Evolutionary conservation across 805 yeast species (phyloP).

Genomic region (Torulaspora franciscae): DNA sequence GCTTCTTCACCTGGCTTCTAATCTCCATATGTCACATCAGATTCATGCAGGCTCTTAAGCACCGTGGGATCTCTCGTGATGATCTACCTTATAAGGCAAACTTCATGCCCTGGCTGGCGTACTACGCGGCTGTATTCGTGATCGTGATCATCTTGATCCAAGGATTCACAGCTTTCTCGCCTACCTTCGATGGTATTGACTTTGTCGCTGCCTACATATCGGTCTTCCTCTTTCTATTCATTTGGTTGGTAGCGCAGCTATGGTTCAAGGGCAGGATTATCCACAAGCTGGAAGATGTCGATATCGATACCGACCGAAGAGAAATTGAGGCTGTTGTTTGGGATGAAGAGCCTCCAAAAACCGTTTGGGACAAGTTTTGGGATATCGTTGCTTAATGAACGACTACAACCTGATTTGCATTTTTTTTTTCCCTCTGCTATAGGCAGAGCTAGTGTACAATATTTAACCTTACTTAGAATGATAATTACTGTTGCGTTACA

Average conservation of each 20-base stretch:
- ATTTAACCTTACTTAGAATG: not conserved
- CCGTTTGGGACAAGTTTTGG: slow-evolving; percentile 55
- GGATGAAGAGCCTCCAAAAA: slow-evolving; percentile 49
- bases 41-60: slow-evolving; percentile 60
- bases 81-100: slow-evolving; percentile 68
- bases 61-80: slow-evolving; percentile 61
- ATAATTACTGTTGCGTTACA: not conserved
- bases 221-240: slow-evolving; percentile 50
- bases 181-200: slow-evolving; percentile 44
- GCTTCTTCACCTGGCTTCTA: slow-evolving; percentile 67
- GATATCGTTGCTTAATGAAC: slow-evolving; percentile 34
- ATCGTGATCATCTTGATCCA: slow-evolving; percentile 60
- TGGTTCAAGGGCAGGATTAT: slow-evolving; percentile 46
- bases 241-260: slow-evolving; percentile 53
- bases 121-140: slow-evolving; percentile 54
- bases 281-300: slow-evolving; percentile 54
- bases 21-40: slow-evolving; percentile 61
- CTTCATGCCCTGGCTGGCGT: slow-evolving; percentile 64
- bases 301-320: slow-evolving; percentile 63
- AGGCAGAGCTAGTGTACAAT: not conserved
- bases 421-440: not conserved
- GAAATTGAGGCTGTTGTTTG: slow-evolving; percentile 55
- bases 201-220: slow-evolving; percentile 74
- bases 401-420: not conserved
- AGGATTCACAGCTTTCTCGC: slow-evolving; percentile 63